A percentile compares a stretch with the other conserved stretches of the same genome.
phyloP scores from a whole-genome alignment of 2,329 filamentous ascomycete genomes.

The Aspergillus melleus region DNA sequence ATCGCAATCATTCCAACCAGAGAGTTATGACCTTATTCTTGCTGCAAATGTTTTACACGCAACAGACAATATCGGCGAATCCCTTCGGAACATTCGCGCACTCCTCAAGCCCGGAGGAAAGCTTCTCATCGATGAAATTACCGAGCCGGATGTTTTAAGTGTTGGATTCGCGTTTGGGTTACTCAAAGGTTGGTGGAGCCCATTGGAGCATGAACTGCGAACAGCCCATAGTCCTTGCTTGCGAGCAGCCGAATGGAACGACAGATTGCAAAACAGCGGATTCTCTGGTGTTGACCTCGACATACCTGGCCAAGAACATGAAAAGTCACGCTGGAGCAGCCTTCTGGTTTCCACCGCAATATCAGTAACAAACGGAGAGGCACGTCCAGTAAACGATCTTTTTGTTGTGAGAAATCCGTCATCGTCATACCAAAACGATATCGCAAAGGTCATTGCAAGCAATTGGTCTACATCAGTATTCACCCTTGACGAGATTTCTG shows the following conservation, averaged over 20 bases:
- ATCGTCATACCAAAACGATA: too few species aligned
- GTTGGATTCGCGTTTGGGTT: slow-evolving; percentile 7
- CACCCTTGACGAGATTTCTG: too few species aligned
- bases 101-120: slow-evolving; percentile 4
- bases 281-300: background rate
- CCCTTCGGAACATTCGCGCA: background rate
- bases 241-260: background rate
- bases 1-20: slow-evolving; percentile 2
- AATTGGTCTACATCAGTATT: too few species aligned
- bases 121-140: slow-evolving; percentile 5
- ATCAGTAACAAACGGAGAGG: too few species aligned
- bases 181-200: background rate
- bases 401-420: background rate
- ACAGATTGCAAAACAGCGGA: background rate
- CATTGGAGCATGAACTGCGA: background rate
- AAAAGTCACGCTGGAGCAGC: background rate
- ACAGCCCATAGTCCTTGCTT: background rate
- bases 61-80: background rate
- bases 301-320: background rate
- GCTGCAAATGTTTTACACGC: slow-evolving; percentile 8
- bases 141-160: background rate
- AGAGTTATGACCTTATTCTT: slow-evolving; percentile 6
- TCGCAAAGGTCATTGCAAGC: too few species aligned
- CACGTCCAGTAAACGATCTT: too few species aligned
- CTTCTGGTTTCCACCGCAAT: background rate